Conservation (phyloP, 2,329 filamentous ascomycete species). For the Stagonosporopsis tanaceti region DNA sequence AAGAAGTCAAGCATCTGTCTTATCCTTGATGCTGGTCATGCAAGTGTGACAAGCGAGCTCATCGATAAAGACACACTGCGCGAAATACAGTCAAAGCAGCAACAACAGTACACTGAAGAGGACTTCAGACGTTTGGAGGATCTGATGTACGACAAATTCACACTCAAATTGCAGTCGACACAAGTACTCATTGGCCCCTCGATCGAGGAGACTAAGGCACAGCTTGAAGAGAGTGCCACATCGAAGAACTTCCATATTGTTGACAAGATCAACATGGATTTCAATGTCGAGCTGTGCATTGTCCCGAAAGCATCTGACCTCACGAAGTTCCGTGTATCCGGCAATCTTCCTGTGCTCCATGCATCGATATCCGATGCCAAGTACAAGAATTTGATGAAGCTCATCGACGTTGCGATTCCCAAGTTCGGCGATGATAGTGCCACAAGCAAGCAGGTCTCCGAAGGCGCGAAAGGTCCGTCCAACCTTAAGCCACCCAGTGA, state of each 20-base stretch:
- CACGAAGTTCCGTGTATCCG: constrained; percentile 89
- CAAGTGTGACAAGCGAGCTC: constrained; percentile 90
- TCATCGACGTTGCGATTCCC: constrained; percentile 94
- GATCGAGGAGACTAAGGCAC: constrained; percentile 85
- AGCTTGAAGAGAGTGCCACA: constrained; percentile 74
- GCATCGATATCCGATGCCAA: constrained; percentile 92
- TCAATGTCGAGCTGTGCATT: constrained; percentile 94
- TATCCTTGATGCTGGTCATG: constrained; percentile 95
- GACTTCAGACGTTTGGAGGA: constrained; percentile 89
- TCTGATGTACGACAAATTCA: constrained; percentile 97
- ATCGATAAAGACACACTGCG: constrained; percentile 90
- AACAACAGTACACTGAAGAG: constrained; percentile 83
- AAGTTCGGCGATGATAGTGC: constrained; percentile 68
- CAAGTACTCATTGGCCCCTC: constrained; percentile 95
- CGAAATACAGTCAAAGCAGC: constrained; percentile 90
- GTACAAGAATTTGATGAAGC: constrained; percentile 95
- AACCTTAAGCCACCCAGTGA: constrained; percentile 49
- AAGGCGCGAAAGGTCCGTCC: constrained; percentile 45
- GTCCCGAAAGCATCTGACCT: constrained; percentile 94
- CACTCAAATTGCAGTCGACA: constrained; percentile 90
- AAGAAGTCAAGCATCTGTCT: constrained; percentile 82
- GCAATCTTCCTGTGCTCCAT: constrained; percentile 89
- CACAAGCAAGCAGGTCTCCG: constrained; percentile 47
- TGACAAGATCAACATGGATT: constrained; percentile 96
- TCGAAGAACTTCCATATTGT: constrained; percentile 84